Evolutionary conservation across 1,284 basidiomycete genomes (phyloP).

Genomic region (Rhodotorula sp.): DNA sequence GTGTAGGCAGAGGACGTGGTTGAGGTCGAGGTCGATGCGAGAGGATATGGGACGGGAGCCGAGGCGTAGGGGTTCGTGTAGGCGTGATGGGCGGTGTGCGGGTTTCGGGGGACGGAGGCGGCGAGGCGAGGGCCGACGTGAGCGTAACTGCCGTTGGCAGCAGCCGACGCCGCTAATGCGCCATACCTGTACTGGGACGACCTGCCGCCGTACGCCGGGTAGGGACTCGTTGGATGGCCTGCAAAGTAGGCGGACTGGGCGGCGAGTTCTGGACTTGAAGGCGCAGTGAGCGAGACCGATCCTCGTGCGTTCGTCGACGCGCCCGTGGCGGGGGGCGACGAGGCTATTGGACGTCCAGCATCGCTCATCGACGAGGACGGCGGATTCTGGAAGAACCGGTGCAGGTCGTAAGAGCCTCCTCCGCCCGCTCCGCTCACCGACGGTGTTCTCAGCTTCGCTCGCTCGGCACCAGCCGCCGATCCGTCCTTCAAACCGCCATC

Average conservation of each 20-base stretch:
- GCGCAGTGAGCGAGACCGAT: constrained; percentile 31
- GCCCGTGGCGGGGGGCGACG: not conserved
- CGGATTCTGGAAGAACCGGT: constrained; percentile 40
- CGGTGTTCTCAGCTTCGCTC: too few species aligned
- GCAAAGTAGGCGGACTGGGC: constrained; percentile 24
- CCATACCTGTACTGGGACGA: constrained; percentile 19
- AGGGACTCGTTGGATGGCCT: constrained; percentile 4
- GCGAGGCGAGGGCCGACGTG: constrained; percentile 18
- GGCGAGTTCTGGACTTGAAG: constrained; percentile 33
- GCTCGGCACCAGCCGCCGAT: not conserved
- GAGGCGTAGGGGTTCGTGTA: constrained; percentile 21
- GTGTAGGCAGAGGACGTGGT: not conserved
- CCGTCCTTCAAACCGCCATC: not conserved
- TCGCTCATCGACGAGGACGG: constrained; percentile 24
- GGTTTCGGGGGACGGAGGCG: constrained; percentile 21
- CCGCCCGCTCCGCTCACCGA: not conserved
- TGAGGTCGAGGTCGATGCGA: not conserved
- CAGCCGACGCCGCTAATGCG: not conserved
- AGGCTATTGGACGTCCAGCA: constrained; percentile 8
- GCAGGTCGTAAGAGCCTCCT: constrained; percentile 28
- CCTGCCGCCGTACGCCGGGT: constrained; percentile 7
- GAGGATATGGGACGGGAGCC: not conserved
- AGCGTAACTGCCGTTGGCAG: not conserved
- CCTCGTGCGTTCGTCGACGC: not conserved
- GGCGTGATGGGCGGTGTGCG: constrained; percentile 13